Conservation (phyloP, 495 filamentous ascomycete genomes). For the Hyaloscypha finlandica region DNA sequence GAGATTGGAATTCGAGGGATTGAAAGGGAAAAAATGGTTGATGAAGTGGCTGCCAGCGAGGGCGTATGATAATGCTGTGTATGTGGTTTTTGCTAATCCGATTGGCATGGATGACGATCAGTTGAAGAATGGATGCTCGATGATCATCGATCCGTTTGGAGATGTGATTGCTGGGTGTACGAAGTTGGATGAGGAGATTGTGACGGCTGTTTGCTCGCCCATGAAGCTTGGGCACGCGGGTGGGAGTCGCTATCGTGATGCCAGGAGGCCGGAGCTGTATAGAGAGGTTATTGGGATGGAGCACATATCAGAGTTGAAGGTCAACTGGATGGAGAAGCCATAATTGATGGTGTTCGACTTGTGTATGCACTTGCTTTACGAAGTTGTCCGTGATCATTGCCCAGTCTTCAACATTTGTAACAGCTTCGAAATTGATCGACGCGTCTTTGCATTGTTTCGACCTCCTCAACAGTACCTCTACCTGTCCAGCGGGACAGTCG, state of each 20-base stretch:
- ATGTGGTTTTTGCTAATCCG: slow-evolving; percentile 2
- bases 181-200: background rate
- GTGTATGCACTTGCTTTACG: too few relatives aligned
- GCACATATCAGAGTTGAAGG: background rate
- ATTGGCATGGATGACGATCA: slow-evolving; percentile 11
- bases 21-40: slow-evolving; percentile 2
- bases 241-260: background rate
- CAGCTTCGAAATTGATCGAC: too few relatives aligned
- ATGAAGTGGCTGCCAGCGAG: slow-evolving; percentile 3
- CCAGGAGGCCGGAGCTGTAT: slow-evolving; percentile 1
- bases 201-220: background rate
- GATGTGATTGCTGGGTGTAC: slow-evolving; percentile 7
- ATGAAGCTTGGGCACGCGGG: background rate
- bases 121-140: slow-evolving; percentile 8
- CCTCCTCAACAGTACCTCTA: too few relatives aligned
- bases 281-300: background rate
- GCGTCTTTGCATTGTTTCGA: too few relatives aligned
- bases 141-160: slow-evolving; percentile 2
- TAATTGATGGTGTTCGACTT: too few relatives aligned
- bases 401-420: too few relatives aligned
- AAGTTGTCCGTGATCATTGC: too few relatives aligned
- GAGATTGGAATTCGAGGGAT: background rate
- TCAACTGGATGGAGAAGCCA: slow-evolving; percentile 42
- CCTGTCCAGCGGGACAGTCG: too few relatives aligned
- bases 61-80: slow-evolving; percentile 9